Base-by-base conservation (phyloP, 2,329 filamentous ascomycete species). In the Mycosphaerelloides madeirae region DNA sequence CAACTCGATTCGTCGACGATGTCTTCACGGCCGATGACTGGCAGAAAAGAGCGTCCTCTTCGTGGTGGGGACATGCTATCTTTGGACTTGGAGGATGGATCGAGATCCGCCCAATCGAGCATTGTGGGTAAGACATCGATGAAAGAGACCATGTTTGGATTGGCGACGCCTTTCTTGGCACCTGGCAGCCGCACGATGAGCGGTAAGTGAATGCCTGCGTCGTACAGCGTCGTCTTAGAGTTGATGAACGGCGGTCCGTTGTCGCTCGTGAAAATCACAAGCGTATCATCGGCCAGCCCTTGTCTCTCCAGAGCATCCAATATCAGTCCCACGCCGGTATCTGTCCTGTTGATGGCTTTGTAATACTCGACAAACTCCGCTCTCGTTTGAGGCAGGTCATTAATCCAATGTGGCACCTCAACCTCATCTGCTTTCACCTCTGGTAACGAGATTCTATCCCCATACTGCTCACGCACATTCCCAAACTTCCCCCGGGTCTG, bases 161-260 rank as follows among this genome's bases (percentile, higher is more conserved):
- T 75, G 2, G 63, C 52, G 2, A 63, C 43, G 1, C 58, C 58
- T 3, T 55, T 14, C 1, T 41, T n/a, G 0, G 31, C 29, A 0
- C 60, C 60, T 0, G 73, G 71, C 0, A 50, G 44, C 2, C 65
- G 61, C 0, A 75, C 53, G 5, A 76, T 58, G 3, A 75, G 57
- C 0, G 72, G 72, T 2, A 75, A 55, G 8, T 65, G 58, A 0
- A 73, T 60, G 13, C 73, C 72, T 0, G 73, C 69, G 40, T 76
- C 72, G 50, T 70, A 76, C 0, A 76, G 58, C 0, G 71, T 75
- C 1, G 72, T 76, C 53, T 75, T 75, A 7, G 73, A 74, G 55
- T 76, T 76, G 47, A 76, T 53, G 48, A 76, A 75, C 0, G 72
- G 72, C 1, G 71, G 63, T 0, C 73, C 72, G 31, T 76, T 76